These are phyloP conservation scores for Domatiomyces catenatus DNA, from an alignment of 2,329 filamentous ascomycete species.

Conservation along the genomic window DNA sequence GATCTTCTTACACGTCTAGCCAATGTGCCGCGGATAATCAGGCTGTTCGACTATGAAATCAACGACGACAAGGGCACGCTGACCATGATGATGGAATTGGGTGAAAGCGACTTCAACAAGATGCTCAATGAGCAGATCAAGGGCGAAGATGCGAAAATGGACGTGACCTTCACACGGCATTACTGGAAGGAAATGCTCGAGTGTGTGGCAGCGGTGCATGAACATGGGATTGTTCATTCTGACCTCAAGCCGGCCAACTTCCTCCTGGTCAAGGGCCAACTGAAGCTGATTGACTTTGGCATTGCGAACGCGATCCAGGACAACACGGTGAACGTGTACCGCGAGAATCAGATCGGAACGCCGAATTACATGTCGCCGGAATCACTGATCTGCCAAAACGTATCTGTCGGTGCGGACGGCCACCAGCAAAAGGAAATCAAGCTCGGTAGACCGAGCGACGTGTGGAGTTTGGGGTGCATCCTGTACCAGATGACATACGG, in stretches of 20 bases:
- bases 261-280: constrained; percentile 70
- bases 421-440: constrained; percentile 63
- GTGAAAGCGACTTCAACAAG: constrained; percentile 81
- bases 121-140: constrained; percentile 62
- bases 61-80: constrained; percentile 83
- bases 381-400: constrained; percentile 75
- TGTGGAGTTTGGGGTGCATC: constrained; percentile 94
- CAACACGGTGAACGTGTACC: constrained; percentile 92
- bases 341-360: constrained; percentile 86
- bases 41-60: constrained; percentile 80
- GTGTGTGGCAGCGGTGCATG: constrained; percentile 78
- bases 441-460: constrained; percentile 84
- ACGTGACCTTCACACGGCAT: constrained; percentile 82
- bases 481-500: constrained; percentile 97
- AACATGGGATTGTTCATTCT: constrained; percentile 84
- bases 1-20: constrained; percentile 70
- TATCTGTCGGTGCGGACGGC: constrained; percentile 35
- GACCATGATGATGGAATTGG: constrained; percentile 90
- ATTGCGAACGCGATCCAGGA: constrained; percentile 97
- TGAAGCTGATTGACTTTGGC: constrained; percentile 97
- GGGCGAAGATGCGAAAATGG: constrained; percentile 58
- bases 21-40: constrained; percentile 77
- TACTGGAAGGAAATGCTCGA: constrained; percentile 99
- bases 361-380: constrained; percentile 99
- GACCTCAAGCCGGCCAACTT: constrained; percentile 97